These are phyloP conservation scores for Boletus reticuloceps DNA, from an alignment of 768 basidiomycete species.

Conservation along the genomic window DNA sequence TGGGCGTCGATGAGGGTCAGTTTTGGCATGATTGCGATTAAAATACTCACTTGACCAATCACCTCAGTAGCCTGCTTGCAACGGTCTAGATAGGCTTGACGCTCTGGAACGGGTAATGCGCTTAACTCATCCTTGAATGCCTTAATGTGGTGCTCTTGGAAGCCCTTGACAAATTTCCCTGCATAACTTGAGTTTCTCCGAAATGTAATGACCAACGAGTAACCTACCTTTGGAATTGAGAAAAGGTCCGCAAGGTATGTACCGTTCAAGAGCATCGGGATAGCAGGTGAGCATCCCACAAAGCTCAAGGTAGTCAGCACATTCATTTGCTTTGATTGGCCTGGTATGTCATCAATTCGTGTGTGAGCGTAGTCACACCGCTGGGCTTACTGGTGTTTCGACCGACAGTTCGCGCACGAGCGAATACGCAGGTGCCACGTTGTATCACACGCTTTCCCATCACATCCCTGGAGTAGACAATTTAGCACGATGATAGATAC, in stretches of 20 bases:
- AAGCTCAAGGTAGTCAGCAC: constrained; percentile 1
- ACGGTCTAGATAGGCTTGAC: constrained; percentile 19
- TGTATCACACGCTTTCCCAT: constrained; percentile 23
- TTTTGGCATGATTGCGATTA: not conserved
- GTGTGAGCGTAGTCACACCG: not conserved
- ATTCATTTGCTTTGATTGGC: constrained; percentile 17
- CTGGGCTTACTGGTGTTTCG: constrained; percentile 22
- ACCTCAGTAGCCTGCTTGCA: constrained; percentile 6
- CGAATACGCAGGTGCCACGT: constrained; percentile 34
- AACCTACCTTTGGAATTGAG: constrained; percentile 22
- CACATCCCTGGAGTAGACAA: constrained; percentile 19
- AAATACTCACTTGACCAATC: constrained; percentile 10
- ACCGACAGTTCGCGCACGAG: constrained; percentile 27
- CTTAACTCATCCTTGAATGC: constrained; percentile 13
- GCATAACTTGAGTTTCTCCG: constrained; percentile 3
- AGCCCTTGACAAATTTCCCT: constrained; percentile 22
- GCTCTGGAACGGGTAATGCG: constrained; percentile 12
- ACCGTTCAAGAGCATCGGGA: constrained; percentile 15
- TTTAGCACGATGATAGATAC: not conserved
- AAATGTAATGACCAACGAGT: not conserved
- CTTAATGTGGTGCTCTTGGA: constrained; percentile 19
- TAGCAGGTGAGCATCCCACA: constrained; percentile 7
- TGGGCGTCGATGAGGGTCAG: constrained; percentile 12
- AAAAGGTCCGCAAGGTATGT: constrained; percentile 28
- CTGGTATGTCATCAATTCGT: constrained; percentile 1